A percentile compares a stretch with the other conserved stretches of the same genome.
These are phyloP conservation scores for Leccinum barrowsii DNA, from an alignment of 768 basidiomycete species.

Conservation along the genomic window DNA sequence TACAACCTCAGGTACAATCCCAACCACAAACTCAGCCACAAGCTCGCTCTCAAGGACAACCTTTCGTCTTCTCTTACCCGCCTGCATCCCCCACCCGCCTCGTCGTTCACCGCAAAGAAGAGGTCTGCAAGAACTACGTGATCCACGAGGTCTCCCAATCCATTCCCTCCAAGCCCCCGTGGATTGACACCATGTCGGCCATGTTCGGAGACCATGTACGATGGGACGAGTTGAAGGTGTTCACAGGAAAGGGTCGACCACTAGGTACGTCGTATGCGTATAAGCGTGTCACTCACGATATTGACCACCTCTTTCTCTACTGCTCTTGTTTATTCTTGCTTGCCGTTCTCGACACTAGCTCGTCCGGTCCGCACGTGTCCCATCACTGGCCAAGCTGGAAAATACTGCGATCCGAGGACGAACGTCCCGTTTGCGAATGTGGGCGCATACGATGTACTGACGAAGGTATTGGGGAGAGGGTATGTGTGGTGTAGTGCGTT, in stretches of 20 bases:
- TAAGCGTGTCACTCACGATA: not conserved
- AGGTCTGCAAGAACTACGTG: slow-evolving; percentile 64
- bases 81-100: slow-evolving; percentile 9
- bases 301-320: not conserved
- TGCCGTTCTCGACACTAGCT: slow-evolving; percentile 27
- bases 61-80: slow-evolving; percentile 10
- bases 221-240: slow-evolving; percentile 73
- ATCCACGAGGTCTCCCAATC: slow-evolving; percentile 58
- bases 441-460: slow-evolving; percentile 62
- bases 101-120: slow-evolving; percentile 40
- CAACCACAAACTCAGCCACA: not conserved
- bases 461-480: slow-evolving; percentile 58
- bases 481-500: slow-evolving; percentile 58
- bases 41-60: not conserved
- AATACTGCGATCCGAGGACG: slow-evolving; percentile 77
- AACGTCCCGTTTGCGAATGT: slow-evolving; percentile 76
- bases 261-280: slow-evolving; percentile 41
- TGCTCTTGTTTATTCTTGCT: not conserved
- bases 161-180: slow-evolving; percentile 46
- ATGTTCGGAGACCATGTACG: slow-evolving; percentile 84
- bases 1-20: not conserved
- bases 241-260: slow-evolving; percentile 61
- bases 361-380: slow-evolving; percentile 66
- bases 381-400: slow-evolving; percentile 74
- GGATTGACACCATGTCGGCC: slow-evolving; percentile 74